These are phyloP conservation scores for Cystoisospora suis DNA, from an alignment of 169 alveolate genomes.

Conservation along the genomic window DNA sequence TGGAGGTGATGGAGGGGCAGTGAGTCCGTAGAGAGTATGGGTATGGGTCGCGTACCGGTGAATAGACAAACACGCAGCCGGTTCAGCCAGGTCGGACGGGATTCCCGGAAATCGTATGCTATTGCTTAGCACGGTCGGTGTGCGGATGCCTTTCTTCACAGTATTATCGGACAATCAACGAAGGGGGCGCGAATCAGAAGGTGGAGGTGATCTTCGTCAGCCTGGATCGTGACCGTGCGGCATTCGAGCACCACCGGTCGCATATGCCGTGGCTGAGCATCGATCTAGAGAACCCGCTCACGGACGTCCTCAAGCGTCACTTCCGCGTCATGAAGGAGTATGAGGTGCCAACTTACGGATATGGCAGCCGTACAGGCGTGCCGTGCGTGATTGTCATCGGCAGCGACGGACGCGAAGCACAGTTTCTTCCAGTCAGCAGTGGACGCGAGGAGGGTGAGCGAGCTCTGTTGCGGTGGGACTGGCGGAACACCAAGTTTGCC, in stretches of 20 bases:
- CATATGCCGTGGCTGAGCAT: slow-evolving; percentile 76
- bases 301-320: slow-evolving; percentile 70
- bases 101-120: no score
- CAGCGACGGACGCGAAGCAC: slow-evolving; percentile 77
- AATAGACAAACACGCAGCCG: neutral
- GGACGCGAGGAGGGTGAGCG: slow-evolving; percentile 79
- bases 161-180: slow-evolving; percentile 76
- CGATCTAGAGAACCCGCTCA: slow-evolving; percentile 72
- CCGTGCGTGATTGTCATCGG: slow-evolving; percentile 76
- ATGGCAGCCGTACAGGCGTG: slow-evolving; percentile 72
- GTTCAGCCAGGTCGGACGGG: no score
- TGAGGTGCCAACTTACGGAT: neutral
- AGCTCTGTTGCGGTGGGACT: slow-evolving; percentile 70
- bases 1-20: no score
- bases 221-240: slow-evolving; percentile 65
- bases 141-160: slow-evolving; percentile 6
- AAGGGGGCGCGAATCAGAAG: slow-evolving; percentile 75
- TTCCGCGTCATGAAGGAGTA: slow-evolving; percentile 65
- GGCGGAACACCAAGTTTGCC: slow-evolving; percentile 51
- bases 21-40: no score
- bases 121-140: neutral
- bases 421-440: slow-evolving; percentile 73
- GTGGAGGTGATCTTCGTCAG: slow-evolving; percentile 73
- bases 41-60: no score
- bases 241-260: slow-evolving; percentile 67